phyloP scores from a whole-genome alignment of 306 rosid species.

The Cicer arietinum region DNA sequence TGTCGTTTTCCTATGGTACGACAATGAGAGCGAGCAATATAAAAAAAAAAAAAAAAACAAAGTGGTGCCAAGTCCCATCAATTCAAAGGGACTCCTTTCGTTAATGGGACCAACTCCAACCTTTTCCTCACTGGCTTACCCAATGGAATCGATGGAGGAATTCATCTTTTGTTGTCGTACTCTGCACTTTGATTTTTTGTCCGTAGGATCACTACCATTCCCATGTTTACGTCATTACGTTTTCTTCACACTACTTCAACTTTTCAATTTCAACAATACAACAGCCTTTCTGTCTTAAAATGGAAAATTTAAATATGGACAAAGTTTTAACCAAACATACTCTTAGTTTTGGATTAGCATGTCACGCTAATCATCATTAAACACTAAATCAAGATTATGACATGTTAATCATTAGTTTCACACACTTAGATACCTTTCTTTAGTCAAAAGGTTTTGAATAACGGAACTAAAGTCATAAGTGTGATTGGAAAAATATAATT shows the following conservation, averaged over 20 bases:
- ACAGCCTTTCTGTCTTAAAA: neutral
- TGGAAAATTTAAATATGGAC: neutral
- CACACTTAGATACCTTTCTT: neutral
- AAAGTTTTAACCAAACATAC: too few species aligned
- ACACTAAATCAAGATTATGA: neutral
- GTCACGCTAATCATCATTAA: constrained; percentile 34
- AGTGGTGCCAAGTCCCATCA: constrained; percentile 60
- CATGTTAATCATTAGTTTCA: constrained; percentile 26
- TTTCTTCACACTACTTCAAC: constrained; percentile 4
- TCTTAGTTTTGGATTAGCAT: constrained; percentile 5
- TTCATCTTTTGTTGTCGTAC: constrained; percentile 14
- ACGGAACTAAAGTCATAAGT: neutral
- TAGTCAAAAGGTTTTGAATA: neutral
- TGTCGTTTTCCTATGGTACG: constrained; percentile 42
- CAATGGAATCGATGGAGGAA: constrained; percentile 13
- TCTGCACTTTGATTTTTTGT: constrained; percentile 12
- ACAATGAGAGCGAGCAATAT: constrained; percentile 11
- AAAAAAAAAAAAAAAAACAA: constrained; percentile 12
- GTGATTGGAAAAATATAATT: neutral
- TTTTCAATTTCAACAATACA: neutral
- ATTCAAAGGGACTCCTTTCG: neutral
- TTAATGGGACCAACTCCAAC: constrained; percentile 30
- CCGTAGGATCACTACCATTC: constrained; percentile 18
- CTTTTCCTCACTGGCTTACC: neutral
- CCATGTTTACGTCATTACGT: neutral